Percentiles rank a stretch among this genome's conserved stretches.
These are phyloP conservation scores for Trichoderma aggressivum DNA, from an alignment of 2,329 filamentous ascomycete species.

Conservation along the genomic window DNA sequence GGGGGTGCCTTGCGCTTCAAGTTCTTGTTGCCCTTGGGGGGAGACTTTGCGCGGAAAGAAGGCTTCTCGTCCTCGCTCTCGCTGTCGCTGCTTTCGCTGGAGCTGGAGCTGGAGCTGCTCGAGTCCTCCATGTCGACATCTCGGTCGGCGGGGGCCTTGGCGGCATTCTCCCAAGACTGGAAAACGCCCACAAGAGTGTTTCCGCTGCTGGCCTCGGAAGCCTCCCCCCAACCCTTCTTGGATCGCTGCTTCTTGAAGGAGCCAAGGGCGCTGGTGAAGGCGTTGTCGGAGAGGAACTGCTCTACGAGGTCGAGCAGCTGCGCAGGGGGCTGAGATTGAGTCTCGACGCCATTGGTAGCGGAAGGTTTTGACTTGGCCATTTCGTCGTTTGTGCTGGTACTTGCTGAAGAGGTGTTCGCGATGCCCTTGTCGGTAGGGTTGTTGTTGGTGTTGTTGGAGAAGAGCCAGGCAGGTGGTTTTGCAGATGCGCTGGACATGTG, in stretches of 20 bases:
- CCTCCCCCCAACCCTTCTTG: conserved; percentile 47
- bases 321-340: conserved; percentile 42
- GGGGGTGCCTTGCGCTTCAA: conserved; percentile 42
- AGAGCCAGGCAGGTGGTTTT: conserved; percentile 42
- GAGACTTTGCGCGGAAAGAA: conserved; percentile 23
- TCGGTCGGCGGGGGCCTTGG: conserved; percentile 19
- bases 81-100: conserved; percentile 24
- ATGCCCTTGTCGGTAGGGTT: conserved; percentile 11
- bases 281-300: conserved; percentile 62
- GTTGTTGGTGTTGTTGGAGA: conserved; percentile 38
- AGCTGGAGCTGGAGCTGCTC: conserved; percentile 29
- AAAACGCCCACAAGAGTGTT: conserved; percentile 48
- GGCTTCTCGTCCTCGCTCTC: conserved; percentile 21
- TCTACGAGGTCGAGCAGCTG: conserved; percentile 66
- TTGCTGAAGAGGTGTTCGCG: conserved; percentile 8
- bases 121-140: conserved; percentile 24
- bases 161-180: conserved; percentile 45
- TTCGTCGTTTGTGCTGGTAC: conserved; percentile 24
- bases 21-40: conserved; percentile 25
- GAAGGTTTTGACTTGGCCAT: conserved; percentile 36
- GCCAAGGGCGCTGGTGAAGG: conserved; percentile 59
- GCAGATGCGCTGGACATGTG: conserved; percentile 13
- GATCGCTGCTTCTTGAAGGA: conserved; percentile 62
- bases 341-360: conserved; percentile 23
- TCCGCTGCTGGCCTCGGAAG: conserved; percentile 28